Base-by-base conservation (phyloP, 306 rosid species). In the Medicago ruthenica region DNA sequence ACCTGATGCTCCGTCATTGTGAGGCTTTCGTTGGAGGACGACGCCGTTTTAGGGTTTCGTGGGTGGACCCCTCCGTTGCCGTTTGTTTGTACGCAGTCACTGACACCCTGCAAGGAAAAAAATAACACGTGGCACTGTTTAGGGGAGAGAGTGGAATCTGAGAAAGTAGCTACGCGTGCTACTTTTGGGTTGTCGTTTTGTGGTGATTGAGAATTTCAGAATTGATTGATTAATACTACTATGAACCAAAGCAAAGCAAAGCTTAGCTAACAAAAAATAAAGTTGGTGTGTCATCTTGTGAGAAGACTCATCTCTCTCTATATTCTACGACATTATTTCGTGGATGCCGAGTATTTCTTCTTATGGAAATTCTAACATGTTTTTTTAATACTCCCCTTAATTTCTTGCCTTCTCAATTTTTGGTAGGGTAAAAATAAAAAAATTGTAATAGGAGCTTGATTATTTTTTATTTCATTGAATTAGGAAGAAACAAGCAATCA, bases 1-100 rank as follows among this genome's bases (percentile, higher is more conserved):
- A 96, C 99, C 36, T 92, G 99, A 64, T 96, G 96, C 87, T 96
- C 98, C 68, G 97, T 90, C 91, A 92, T 86, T 39, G 85, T 76
- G 31, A 96, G 78, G 81, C 80, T 85, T 80, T 92, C 96, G 86
- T 87, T 89, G 0, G 93, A 41, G 0, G 93, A 75, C 0, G 91
- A 72, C 4, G 92, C 73, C 72, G 81, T 76, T 59, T 90, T 82
- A 51, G 86, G 93, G 59, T 75, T 77, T 40, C 75, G 76, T 0
- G 71, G 44, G 6, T 47, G 74, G 78, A 74, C 18, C 76, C 87
- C 83, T 14, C 83, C 80, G 16, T 68, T 79, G 70, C 21, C 82
- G 34, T 78, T 86, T 15, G 82, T 45, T 76, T 90, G 95, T 41
- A 85, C 79, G 77, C 92, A 86, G 84, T 88, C 97, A 39, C 93